These are phyloP conservation scores for Pilobolus umbonatus DNA, from an alignment of 192 early-diverging fungal genomes.

Conservation along the genomic window DNA sequence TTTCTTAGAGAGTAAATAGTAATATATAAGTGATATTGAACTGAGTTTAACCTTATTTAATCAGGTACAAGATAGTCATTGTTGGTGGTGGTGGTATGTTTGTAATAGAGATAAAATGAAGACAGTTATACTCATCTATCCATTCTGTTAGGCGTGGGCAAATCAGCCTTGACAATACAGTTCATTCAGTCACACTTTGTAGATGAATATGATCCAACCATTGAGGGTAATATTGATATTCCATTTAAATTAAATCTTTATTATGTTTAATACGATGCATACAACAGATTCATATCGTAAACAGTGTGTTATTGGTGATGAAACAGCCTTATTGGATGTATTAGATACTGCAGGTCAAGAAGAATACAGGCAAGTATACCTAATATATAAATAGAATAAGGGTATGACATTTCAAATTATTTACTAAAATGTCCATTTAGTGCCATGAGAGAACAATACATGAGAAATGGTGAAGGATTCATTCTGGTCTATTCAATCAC, in stretches of 20 bases:
- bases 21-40: not conserved
- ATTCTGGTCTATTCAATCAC: conserved; percentile 79
- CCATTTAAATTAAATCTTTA: not conserved
- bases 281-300: conserved; percentile 95
- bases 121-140: not conserved
- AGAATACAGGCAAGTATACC: conserved; percentile 58
- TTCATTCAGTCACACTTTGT: conserved; percentile 81
- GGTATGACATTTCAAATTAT: not conserved
- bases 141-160: conserved; percentile 52
- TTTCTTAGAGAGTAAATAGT: conserved; percentile 42
- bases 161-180: conserved; percentile 80
- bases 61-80: conserved; percentile 51
- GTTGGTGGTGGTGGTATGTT: conserved; percentile 52
- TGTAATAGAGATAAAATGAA: not conserved
- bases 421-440: conserved; percentile 7
- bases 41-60: not conserved
- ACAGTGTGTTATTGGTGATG: conserved; percentile 92
- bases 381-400: not conserved
- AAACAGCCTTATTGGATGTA: conserved; percentile 85
- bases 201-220: conserved; percentile 94
- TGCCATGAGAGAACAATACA: conserved; percentile 70
- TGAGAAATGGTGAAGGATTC: conserved; percentile 83
- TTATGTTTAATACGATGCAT: not conserved
- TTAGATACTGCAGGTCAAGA: conserved; percentile 97
- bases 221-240: conserved; percentile 51